Percentiles rank a stretch among this genome's conserved stretches.
phyloP scores from a whole-genome alignment of 2,329 filamentous ascomycete genomes.

The Venturiaceae sp. region DNA sequence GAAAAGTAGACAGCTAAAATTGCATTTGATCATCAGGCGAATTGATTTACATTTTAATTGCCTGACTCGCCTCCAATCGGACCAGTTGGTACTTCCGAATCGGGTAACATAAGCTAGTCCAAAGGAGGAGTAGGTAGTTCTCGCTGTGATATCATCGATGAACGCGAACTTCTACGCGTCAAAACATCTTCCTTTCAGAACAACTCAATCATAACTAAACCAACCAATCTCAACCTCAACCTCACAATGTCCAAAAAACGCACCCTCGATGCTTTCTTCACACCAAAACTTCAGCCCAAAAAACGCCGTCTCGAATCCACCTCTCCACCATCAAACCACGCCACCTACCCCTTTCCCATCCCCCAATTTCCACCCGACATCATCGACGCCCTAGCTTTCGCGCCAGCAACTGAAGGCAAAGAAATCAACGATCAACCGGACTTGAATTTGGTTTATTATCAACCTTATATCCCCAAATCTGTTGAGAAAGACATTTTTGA shows the following conservation, averaged over 20 bases:
- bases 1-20: too few relatives aligned
- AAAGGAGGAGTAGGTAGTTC: background rate
- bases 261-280: conserved; percentile 62
- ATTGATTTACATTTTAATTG: background rate
- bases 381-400: conserved; percentile 28
- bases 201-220: background rate
- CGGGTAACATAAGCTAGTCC: background rate
- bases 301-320: conserved; percentile 21
- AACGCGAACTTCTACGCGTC: background rate
- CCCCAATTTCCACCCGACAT: conserved; percentile 36
- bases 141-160: background rate
- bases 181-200: background rate
- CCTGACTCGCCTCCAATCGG: background rate
- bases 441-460: conserved; percentile 65
- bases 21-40: too few relatives aligned
- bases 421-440: conserved; percentile 58
- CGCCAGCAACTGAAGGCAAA: conserved; percentile 31
- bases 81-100: background rate
- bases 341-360: conserved; percentile 44
- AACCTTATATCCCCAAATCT: conserved; percentile 56
- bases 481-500: conserved; percentile 53
- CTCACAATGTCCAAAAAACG: conserved; percentile 38
- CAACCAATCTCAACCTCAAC: background rate
- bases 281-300: conserved; percentile 31
- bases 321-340: conserved; percentile 29